Percentiles rank a stretch among this genome's conserved stretches.
Evolutionary conservation across 2,329 filamentous ascomycete species (phyloP).

Genomic region (Aciculosporium take): DNA sequence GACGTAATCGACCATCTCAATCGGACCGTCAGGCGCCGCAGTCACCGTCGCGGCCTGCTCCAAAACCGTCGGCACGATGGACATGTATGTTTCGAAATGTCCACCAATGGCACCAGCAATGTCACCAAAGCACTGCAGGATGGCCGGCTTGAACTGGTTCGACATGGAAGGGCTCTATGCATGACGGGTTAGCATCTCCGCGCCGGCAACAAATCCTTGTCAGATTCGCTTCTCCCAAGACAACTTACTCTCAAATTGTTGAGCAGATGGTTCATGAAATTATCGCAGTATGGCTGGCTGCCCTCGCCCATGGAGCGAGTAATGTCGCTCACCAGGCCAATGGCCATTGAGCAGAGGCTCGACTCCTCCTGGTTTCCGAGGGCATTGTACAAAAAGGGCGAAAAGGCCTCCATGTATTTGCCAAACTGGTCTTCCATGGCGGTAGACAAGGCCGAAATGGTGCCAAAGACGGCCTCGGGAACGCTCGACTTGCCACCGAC

Average conservation of each 20-base stretch:
- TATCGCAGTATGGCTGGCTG: conserved; percentile 88
- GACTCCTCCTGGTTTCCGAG: conserved; percentile 93
- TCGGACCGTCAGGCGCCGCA: conserved; percentile 63
- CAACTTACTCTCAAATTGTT: conserved; percentile 67
- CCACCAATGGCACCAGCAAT: conserved; percentile 89
- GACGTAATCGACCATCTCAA: conserved; percentile 95
- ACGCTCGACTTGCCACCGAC: conserved; percentile 81
- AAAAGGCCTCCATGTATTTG: conserved; percentile 96
- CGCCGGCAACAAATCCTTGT: no score
- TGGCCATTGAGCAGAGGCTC: conserved; percentile 88
- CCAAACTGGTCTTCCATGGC: conserved; percentile 84
- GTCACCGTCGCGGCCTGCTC: conserved; percentile 83
- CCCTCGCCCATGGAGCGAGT: conserved; percentile 80
- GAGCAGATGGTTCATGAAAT: conserved; percentile 95
- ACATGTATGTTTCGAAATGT: conserved; percentile 83
- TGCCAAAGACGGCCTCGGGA: conserved; percentile 84
- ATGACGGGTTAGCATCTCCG: background rate
- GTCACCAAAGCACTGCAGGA: conserved; percentile 94
- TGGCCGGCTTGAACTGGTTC: conserved; percentile 96
- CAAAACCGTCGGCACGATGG: conserved; percentile 83
- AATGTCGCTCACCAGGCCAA: conserved; percentile 93
- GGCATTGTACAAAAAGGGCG: conserved; percentile 84
- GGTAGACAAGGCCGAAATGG: conserved; percentile 81
- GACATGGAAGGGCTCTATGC: conserved; percentile 63
- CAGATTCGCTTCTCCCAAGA: background rate